These are phyloP conservation scores for Eucalyptus decipiens DNA, from an alignment of 345 rosid genomes.

Conservation along the genomic window DNA sequence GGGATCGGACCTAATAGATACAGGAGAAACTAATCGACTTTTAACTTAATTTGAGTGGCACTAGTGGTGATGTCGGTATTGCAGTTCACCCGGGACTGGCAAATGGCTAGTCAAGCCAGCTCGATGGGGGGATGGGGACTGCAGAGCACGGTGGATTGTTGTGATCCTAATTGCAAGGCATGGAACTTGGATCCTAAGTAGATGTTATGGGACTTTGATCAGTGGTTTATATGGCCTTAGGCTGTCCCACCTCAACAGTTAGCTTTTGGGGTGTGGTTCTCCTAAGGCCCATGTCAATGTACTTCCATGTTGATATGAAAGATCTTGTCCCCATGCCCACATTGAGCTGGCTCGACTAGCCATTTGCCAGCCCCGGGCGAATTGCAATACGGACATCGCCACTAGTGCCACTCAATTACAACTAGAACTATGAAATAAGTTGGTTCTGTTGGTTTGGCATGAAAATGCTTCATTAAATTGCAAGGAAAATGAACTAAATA, in stretches of 20 bases:
- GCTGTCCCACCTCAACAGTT: background rate
- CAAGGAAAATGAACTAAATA: background rate
- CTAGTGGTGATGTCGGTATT: background rate
- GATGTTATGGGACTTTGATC: background rate
- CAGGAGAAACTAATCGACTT: background rate
- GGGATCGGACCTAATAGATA: background rate
- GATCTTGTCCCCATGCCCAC: background rate
- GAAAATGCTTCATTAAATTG: background rate
- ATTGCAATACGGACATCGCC: background rate
- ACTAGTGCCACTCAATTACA: background rate
- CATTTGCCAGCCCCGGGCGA: background rate
- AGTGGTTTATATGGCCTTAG: background rate
- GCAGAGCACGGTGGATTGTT: background rate
- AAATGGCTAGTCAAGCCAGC: background rate
- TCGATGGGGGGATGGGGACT: background rate
- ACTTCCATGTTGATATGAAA: background rate
- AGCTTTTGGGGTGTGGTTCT: background rate
- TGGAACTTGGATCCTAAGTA: background rate
- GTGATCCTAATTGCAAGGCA: background rate
- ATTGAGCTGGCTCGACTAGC: background rate
- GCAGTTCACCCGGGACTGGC: background rate
- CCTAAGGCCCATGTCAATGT: background rate
- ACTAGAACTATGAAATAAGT: background rate
- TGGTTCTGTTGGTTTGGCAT: background rate
- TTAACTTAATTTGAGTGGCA: background rate